These are phyloP conservation scores for Trichoderma sp. DNA, from an alignment of 2,329 filamentous ascomycete genomes.

Conservation along the genomic window DNA sequence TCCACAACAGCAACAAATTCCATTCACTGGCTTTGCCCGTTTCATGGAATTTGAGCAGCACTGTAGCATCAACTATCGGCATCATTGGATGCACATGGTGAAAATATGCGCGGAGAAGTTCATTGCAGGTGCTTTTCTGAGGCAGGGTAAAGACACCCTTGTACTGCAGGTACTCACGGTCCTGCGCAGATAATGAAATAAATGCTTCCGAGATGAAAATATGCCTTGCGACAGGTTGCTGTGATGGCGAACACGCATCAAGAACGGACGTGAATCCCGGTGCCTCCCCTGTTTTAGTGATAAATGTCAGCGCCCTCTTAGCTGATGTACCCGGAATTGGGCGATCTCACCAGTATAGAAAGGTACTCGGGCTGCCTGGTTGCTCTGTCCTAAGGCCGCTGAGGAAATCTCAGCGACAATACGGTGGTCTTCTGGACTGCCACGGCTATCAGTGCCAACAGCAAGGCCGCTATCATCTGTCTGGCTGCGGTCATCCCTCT, in stretches of 20 bases:
- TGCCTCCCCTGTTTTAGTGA: background rate
- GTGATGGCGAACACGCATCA: background rate
- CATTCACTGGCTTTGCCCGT: background rate
- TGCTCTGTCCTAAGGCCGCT: background rate
- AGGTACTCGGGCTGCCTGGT: background rate
- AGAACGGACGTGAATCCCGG: background rate
- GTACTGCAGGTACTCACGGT: background rate
- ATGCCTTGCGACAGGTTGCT: background rate
- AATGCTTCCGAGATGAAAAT: background rate
- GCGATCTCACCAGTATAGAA: background rate
- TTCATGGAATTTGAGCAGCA: background rate
- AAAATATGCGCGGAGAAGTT: constrained; percentile 1
- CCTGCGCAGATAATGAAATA: background rate
- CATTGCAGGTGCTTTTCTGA: background rate
- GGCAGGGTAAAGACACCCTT: background rate
- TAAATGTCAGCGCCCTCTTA: background rate
- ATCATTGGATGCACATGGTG: constrained; percentile 9
- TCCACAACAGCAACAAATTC: constrained; percentile 4
- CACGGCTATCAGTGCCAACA: background rate
- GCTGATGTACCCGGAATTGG: no score
- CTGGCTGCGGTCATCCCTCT: background rate
- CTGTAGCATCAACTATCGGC: constrained; percentile 6
- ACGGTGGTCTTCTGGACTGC: background rate
- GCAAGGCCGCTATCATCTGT: background rate
- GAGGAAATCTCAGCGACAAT: background rate